phyloP scores from a whole-genome alignment of 164 flowering plant species.

The Protea cynaroides region DNA sequence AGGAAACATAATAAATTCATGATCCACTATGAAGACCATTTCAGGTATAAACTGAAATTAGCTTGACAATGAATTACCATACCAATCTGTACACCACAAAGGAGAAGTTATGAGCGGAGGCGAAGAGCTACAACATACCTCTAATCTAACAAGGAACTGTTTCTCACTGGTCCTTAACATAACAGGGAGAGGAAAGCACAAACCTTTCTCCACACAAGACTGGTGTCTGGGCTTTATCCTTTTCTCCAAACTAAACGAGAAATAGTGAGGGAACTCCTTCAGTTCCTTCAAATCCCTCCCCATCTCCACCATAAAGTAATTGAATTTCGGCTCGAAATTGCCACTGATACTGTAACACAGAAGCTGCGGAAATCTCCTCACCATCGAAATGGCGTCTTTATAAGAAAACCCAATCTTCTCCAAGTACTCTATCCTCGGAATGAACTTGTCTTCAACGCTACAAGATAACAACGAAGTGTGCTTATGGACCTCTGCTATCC shows the following conservation, averaged over 20 bases:
- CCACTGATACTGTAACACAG: slow-evolving; percentile 68
- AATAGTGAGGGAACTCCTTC: slow-evolving; percentile 85
- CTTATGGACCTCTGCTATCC: slow-evolving; percentile 45
- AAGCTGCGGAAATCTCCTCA: slow-evolving; percentile 67
- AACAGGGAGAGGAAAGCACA: slow-evolving; percentile 55
- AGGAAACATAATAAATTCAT: neutral
- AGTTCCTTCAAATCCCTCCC: slow-evolving; percentile 81
- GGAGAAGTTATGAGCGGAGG: slow-evolving; percentile 66
- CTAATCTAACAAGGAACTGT: slow-evolving; percentile 47
- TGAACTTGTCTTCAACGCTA: slow-evolving; percentile 69
- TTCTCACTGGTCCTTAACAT: slow-evolving; percentile 55
- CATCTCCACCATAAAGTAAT: slow-evolving; percentile 83
- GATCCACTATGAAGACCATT: neutral
- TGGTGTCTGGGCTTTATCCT: slow-evolving; percentile 82
- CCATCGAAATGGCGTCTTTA: slow-evolving; percentile 52
- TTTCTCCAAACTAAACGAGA: slow-evolving; percentile 83
- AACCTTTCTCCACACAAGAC: slow-evolving; percentile 58
- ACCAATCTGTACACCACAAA: slow-evolving; percentile 44
- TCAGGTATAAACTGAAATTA: neutral
- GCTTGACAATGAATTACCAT: slow-evolving; percentile 15
- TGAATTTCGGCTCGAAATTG: slow-evolving; percentile 69
- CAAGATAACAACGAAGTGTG: slow-evolving; percentile 66
- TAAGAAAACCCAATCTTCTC: slow-evolving; percentile 57
- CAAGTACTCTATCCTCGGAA: slow-evolving; percentile 71
- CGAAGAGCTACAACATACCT: slow-evolving; percentile 64